phyloP scores from a whole-genome alignment of 495 filamentous ascomycete genomes.

The Hypoxylon fuscum region DNA sequence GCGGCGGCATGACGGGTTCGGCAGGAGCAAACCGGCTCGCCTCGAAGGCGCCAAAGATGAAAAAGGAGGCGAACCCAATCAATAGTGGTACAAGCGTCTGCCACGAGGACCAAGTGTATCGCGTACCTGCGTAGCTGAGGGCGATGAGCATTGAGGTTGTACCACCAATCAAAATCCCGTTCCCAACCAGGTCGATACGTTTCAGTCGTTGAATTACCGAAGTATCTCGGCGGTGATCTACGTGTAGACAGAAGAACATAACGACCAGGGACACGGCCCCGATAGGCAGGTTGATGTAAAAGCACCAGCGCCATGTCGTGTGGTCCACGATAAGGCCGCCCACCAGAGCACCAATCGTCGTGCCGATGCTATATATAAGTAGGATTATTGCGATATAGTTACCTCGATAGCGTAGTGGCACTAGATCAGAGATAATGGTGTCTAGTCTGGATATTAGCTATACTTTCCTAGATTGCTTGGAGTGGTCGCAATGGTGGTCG shows the following conservation, averaged over 20 bases:
- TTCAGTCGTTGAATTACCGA: neutral
- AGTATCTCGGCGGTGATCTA: conserved; percentile 8
- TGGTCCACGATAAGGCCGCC: conserved; percentile 71
- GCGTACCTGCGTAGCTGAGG: conserved; percentile 14
- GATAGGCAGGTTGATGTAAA: conserved; percentile 26
- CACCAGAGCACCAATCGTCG: conserved; percentile 72
- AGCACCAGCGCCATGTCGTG: conserved; percentile 46
- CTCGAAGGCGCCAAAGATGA: conserved; percentile 28
- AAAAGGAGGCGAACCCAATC: conserved; percentile 25
- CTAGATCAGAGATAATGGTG: neutral
- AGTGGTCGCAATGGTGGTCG: too few relatives aligned
- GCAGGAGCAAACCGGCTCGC: conserved; percentile 1
- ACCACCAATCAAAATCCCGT: conserved; percentile 34
- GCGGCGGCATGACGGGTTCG: conserved; percentile 35
- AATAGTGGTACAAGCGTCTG: conserved; percentile 36
- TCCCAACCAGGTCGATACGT: conserved; percentile 40
- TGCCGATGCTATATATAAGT: conserved; percentile 70
- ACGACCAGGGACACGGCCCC: conserved; percentile 2
- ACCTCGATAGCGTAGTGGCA: neutral
- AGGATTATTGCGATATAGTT: conserved; percentile 39
- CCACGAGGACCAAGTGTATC: conserved; percentile 38
- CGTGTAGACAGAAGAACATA: conserved; percentile 11
- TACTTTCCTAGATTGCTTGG: too few relatives aligned
- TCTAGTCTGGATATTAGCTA: too few relatives aligned
- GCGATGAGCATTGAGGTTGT: conserved; percentile 38